phyloP scores from a whole-genome alignment of 768 basidiomycete genomes.

The Cystobasidiopsis lactophilus region DNA sequence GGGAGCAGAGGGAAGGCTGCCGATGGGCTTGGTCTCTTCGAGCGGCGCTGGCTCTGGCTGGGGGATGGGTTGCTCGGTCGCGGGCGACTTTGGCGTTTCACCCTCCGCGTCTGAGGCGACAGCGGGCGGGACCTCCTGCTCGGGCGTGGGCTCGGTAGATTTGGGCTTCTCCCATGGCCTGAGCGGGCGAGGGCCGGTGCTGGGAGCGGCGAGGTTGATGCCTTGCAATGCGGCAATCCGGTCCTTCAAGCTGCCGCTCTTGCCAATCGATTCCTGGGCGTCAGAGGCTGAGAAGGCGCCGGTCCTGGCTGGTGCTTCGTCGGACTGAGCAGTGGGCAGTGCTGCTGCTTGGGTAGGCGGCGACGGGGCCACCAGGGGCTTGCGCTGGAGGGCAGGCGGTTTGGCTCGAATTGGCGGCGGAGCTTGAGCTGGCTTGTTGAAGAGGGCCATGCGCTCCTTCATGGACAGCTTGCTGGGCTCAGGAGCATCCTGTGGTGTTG shows the following conservation, averaged over 20 bases:
- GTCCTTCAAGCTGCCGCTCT: background rate
- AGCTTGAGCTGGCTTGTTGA: background rate
- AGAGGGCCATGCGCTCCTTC: background rate
- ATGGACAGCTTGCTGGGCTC: background rate
- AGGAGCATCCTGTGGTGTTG: background rate
- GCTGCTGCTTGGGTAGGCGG: background rate
- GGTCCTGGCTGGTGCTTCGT: background rate
- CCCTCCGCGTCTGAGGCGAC: background rate
- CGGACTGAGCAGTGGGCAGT: background rate
- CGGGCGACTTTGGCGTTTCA: background rate
- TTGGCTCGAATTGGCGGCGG: background rate
- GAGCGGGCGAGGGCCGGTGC: background rate
- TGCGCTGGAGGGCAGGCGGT: background rate
- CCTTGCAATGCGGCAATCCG: slow-evolving; percentile 1
- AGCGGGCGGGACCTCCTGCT: background rate
- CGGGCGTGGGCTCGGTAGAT: too few species aligned
- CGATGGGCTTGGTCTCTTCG: background rate
- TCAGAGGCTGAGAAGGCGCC: background rate
- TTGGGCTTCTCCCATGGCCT: background rate
- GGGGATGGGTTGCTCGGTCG: too few species aligned
- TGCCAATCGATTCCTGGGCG: background rate
- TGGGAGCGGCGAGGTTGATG: background rate
- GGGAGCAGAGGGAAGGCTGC: background rate
- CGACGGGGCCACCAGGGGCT: background rate
- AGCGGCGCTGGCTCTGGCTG: background rate